Percentiles rank a stretch among this genome's conserved stretches.
Conservation (phyloP, 805 yeast species). For the Lipomyces chichibuensis region DNA sequence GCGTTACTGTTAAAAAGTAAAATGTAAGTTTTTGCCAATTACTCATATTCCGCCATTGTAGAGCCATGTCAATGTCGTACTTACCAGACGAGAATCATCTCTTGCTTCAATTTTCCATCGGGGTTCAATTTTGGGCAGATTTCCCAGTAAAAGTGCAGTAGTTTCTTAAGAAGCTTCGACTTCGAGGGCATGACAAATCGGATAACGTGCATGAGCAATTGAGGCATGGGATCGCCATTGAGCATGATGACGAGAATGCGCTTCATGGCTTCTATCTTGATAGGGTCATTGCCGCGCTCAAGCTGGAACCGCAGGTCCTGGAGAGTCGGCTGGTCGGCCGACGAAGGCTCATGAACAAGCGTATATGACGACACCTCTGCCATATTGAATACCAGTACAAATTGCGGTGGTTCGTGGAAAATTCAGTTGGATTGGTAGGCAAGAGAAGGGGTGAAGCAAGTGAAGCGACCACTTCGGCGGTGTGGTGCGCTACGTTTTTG, state of each 20-base stretch:
- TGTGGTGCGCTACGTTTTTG: neutral
- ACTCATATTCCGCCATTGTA: neutral
- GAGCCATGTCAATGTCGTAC: neutral
- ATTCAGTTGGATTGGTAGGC: neutral
- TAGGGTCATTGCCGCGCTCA: constrained; percentile 88
- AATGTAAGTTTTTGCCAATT: constrained; percentile 2
- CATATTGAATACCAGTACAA: constrained; percentile 13
- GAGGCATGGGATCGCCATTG: constrained; percentile 91
- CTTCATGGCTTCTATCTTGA: constrained; percentile 87
- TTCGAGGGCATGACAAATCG: constrained; percentile 96
- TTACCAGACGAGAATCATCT: constrained; percentile 93
- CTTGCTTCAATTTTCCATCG: constrained; percentile 92
- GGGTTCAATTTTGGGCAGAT: constrained; percentile 88
- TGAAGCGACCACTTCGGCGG: neutral
- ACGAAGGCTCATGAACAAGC: constrained; percentile 35
- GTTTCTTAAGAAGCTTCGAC: constrained; percentile 86
- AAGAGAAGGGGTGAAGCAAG: neutral
- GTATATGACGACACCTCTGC: constrained; percentile 35
- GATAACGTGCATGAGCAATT: constrained; percentile 91
- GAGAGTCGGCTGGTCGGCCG: constrained; percentile 51
- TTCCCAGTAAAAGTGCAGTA: constrained; percentile 96
- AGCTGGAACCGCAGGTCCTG: constrained; percentile 74
- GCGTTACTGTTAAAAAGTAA: constrained; percentile 59
- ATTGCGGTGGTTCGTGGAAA: neutral
- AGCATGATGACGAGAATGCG: constrained; percentile 81